Evolutionary conservation across 2,329 filamentous ascomycete genomes (phyloP).

Genomic region (Thielaviopsis populi): DNA sequence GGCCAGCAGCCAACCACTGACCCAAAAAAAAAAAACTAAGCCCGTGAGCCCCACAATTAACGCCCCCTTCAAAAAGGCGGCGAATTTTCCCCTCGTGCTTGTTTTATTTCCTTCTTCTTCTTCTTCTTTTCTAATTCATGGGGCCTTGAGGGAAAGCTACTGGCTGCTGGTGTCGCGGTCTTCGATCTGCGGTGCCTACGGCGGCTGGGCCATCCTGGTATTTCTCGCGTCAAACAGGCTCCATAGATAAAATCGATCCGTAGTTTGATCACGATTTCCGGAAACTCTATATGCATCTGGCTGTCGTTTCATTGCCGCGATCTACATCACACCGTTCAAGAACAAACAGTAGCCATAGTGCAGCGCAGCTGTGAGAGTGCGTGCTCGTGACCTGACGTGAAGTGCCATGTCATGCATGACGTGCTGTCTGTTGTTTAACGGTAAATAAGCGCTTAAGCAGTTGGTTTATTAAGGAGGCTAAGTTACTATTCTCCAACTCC

Average conservation of each 20-base stretch:
- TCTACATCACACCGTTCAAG: conserved; percentile 31
- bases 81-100: conserved; percentile 12
- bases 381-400: neutral
- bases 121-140: conserved; percentile 24
- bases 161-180: conserved; percentile 14
- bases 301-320: conserved; percentile 43
- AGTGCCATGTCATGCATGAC: no score
- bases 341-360: neutral
- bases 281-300: conserved; percentile 30
- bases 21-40: no score
- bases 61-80: neutral
- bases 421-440: no score
- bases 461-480: no score
- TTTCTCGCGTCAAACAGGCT: conserved; percentile 15
- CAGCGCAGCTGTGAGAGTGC: neutral
- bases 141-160: neutral
- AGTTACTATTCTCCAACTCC: no score
- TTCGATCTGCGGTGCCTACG: conserved; percentile 21
- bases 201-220: conserved; percentile 23
- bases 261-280: conserved; percentile 40
- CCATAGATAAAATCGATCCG: conserved; percentile 20
- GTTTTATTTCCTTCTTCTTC: conserved; percentile 16
- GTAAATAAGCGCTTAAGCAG: no score
- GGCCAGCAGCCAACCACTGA: neutral
- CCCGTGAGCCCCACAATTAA: conserved; percentile 1